These are phyloP conservation scores for Falciphora oryzae DNA, from an alignment of 2,329 filamentous ascomycete genomes.

Conservation along the genomic window DNA sequence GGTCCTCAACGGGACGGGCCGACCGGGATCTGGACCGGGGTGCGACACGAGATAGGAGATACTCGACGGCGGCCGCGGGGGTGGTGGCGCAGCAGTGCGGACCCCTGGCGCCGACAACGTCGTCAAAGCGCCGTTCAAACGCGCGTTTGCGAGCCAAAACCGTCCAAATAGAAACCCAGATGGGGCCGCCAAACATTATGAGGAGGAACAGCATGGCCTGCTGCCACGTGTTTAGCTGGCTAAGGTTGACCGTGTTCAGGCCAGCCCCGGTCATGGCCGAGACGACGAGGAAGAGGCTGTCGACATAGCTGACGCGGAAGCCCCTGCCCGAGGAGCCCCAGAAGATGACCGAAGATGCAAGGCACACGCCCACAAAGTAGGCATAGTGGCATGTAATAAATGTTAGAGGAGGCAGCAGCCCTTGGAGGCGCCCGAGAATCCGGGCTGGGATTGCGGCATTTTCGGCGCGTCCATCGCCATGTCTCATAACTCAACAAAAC, in stretches of 20 bases:
- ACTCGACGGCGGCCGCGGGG: background rate
- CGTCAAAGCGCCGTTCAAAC: constrained; percentile 55
- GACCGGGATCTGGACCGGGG: background rate
- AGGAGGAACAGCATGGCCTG: constrained; percentile 58
- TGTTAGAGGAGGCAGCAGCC: constrained; percentile 39
- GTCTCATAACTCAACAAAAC: background rate
- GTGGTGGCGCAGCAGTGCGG: background rate
- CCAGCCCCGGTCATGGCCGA: constrained; percentile 64
- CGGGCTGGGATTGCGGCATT: background rate
- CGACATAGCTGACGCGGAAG: constrained; percentile 50
- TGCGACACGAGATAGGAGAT: background rate
- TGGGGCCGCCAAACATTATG: constrained; percentile 57
- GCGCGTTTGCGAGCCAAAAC: constrained; percentile 54
- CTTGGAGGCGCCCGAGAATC: constrained; percentile 5
- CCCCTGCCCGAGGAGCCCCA: constrained; percentile 48
- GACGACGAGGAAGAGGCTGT: constrained; percentile 58
- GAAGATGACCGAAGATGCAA: constrained; percentile 55
- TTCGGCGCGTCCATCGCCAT: background rate
- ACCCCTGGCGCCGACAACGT: constrained; percentile 37
- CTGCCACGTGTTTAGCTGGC: constrained; percentile 58
- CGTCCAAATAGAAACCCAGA: constrained; percentile 60
- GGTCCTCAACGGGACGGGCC: too few relatives aligned
- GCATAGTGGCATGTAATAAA: constrained; percentile 61
- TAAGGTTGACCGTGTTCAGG: constrained; percentile 58
- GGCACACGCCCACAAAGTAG: constrained; percentile 53